These are phyloP conservation scores for Scleroderma bovista DNA, from an alignment of 768 basidiomycete species.

Conservation along the genomic window DNA sequence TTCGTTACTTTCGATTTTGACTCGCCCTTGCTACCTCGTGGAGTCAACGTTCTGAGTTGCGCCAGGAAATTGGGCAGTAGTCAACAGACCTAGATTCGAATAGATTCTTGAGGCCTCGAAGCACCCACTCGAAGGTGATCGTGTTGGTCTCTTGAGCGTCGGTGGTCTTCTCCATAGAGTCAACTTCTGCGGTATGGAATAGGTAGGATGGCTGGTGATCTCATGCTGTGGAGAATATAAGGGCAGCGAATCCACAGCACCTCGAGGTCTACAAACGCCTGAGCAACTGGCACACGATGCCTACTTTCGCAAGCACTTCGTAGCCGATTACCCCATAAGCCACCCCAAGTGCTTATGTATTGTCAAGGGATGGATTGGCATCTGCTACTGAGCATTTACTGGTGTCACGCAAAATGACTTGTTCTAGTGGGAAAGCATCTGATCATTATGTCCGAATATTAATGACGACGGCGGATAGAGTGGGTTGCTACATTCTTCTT, in stretches of 20 bases:
- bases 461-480: no score
- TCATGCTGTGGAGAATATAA: no score
- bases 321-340: no score
- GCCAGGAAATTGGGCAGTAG: background rate
- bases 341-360: no score
- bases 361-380: no score
- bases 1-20: conserved; percentile 73
- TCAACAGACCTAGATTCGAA: conserved; percentile 61
- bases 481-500: no score
- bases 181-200: background rate
- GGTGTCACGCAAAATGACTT: no score
- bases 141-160: conserved; percentile 50
- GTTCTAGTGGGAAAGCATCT: no score
- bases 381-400: no score
- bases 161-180: conserved; percentile 26
- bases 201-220: background rate
- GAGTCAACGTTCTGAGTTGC: background rate
- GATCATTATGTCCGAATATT: no score
- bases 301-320: no score
- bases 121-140: conserved; percentile 72
- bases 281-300: no score
- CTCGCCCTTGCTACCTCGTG: conserved; percentile 54
- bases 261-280: background rate
- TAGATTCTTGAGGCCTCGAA: conserved; percentile 60
- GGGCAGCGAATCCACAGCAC: background rate